Evolutionary conservation across 2,329 filamentous ascomycete species (phyloP), one percentile per base, ranked within the genome.

Genomic region (Pseudocercospora pini-densiflorae): DNA sequence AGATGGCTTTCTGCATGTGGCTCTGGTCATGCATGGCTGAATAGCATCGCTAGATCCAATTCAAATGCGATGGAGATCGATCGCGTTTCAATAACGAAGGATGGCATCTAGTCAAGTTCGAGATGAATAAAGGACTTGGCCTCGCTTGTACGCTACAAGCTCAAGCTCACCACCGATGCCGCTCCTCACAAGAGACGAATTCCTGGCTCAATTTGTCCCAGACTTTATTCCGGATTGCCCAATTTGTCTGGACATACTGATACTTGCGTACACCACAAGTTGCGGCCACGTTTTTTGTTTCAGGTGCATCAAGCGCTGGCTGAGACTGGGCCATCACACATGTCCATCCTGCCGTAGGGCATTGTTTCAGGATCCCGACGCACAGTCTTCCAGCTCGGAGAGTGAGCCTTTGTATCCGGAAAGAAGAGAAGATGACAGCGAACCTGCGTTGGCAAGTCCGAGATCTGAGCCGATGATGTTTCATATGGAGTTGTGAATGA

Each of bases 1-100:
- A 0, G 95, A 99, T 80, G 95, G 95, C 0, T 99, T 94, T 90
- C 79, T 97, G 27, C 92, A 93, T 78, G 80, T 97, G 49, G 91
- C 93, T 61, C 87, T 97, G 5, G 85, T 89, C 21, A 90, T 96
- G 82, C 84, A 93, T 76, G 82, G 81, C 14, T 86, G 75, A 79
- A 12, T 5, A 14, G 47, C 1, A 40, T 40, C 36, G 36, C 14
- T 5, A n/a, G 5, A 16, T 4, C 8, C 36, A n/a, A 8, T 16
- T 36, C 33, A 36, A 12, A 36, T 36, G 5, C 5, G 12, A 16
- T 36, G 12, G 5, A 33, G 33, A 36, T 36, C 33, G 33, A 43
- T 43, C 40, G 36, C 36, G 6, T 3, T 5, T 40, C 14, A 14
- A 40, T 16, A 14, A n/a, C 31, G 4, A 33, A 14, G 10, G 12